These are phyloP conservation scores for Meyerozyma guilliermondii DNA, from an alignment of 1,139 yeast genomes.

Conservation along the genomic window DNA sequence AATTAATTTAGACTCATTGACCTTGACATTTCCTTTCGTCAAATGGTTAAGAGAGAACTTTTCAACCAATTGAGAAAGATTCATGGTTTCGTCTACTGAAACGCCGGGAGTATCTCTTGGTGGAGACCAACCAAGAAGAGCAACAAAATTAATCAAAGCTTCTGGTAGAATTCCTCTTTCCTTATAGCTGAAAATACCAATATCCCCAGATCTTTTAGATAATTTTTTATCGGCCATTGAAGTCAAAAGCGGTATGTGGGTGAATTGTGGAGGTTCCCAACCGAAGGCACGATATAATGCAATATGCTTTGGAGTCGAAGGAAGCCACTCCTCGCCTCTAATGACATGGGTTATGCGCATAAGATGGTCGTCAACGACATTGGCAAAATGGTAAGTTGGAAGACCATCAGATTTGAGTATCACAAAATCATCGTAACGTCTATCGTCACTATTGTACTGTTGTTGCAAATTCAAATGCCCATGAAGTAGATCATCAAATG, in stretches of 20 bases:
- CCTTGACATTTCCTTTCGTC: conserved; percentile 92
- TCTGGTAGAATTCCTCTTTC: conserved; percentile 73
- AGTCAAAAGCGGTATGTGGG: conserved; percentile 88
- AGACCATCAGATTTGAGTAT: conserved; percentile 84
- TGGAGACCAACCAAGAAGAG: conserved; percentile 94
- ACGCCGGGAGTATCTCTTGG: conserved; percentile 49
- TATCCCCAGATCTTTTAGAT: conserved; percentile 82
- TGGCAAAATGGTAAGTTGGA: conserved; percentile 96
- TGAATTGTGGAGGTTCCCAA: conserved; percentile 75
- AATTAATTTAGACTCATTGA: conserved; percentile 67
- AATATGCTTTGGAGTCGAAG: conserved; percentile 92
- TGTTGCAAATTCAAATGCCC: conserved; percentile 76
- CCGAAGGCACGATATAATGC: conserved; percentile 84
- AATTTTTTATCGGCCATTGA: conserved; percentile 71
- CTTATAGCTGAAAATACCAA: conserved; percentile 57
- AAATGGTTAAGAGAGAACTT: conserved; percentile 57
- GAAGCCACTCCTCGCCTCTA: conserved; percentile 96
- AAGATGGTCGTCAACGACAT: conserved; percentile 88
- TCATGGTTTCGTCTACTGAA: conserved; percentile 55
- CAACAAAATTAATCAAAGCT: conserved; percentile 81
- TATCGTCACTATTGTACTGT: conserved; percentile 63
- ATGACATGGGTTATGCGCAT: conserved; percentile 93
- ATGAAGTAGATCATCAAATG: conserved; percentile 67
- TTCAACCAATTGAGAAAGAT: conserved; percentile 47
- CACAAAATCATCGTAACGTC: conserved; percentile 85